Percentiles rank a stretch among this genome's conserved stretches.
Evolutionary conservation across 805 yeast species (phyloP).

Genomic region (Yamadazyma olivae): DNA sequence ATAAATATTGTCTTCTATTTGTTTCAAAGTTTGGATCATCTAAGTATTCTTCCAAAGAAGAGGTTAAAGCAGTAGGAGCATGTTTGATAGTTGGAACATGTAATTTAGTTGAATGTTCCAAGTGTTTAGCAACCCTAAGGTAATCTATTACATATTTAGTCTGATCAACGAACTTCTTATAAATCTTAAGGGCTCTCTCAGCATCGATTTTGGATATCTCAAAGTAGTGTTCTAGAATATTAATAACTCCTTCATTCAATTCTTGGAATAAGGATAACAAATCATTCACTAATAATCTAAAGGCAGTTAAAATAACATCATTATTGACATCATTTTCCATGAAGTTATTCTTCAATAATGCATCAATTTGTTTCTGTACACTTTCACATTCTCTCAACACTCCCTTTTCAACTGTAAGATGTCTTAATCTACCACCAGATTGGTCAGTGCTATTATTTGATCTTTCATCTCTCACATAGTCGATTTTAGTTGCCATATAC

Average conservation of each 20-base stretch:
- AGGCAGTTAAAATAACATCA: conserved; percentile 80
- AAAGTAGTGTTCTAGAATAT: conserved; percentile 88
- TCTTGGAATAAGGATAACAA: conserved; percentile 82
- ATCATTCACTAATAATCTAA: conserved; percentile 87
- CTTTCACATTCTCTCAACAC: conserved; percentile 80
- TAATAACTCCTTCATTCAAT: conserved; percentile 93
- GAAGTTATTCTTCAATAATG: conserved; percentile 70
- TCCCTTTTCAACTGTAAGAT: conserved; percentile 70
- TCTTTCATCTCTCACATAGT: conserved; percentile 74
- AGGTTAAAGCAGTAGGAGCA: conserved; percentile 91
- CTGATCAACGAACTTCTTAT: conserved; percentile 79
- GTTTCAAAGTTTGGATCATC: conserved; percentile 81
- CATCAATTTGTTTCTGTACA: conserved; percentile 77
- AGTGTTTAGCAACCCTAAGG: conserved; percentile 83
- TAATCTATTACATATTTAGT: conserved; percentile 87
- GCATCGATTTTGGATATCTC: conserved; percentile 89
- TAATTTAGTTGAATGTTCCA: conserved; percentile 81
- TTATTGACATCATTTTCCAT: conserved; percentile 78
- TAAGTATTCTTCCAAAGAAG: conserved; percentile 83
- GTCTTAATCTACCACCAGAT: conserved; percentile 59
- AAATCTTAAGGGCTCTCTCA: conserved; percentile 77
- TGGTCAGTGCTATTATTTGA: conserved; percentile 43
- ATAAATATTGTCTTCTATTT: conserved; percentile 73
- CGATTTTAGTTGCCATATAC: conserved; percentile 59
- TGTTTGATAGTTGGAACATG: conserved; percentile 95